Conservation (phyloP, 352 stramenopile genomes). For the Pythium biforme region DNA sequence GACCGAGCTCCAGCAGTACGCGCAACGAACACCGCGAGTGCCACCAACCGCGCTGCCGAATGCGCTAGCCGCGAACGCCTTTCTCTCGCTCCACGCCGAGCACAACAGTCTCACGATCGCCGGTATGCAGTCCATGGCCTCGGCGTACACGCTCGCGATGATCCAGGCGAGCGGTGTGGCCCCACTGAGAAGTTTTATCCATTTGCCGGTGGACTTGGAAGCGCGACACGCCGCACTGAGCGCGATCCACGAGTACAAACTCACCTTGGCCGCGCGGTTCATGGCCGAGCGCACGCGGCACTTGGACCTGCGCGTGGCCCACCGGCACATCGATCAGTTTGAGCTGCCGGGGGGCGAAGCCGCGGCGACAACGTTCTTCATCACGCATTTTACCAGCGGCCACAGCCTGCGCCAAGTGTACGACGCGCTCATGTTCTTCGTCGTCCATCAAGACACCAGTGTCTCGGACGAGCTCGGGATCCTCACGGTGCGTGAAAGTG, state of each 20-base stretch:
- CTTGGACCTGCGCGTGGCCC: conserved; percentile 3
- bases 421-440: conserved; percentile 4
- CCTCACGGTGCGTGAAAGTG: conserved; percentile 20
- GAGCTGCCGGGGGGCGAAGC: not conserved
- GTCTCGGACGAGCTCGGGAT: conserved; percentile 9
- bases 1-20: not conserved
- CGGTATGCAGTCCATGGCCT: not conserved
- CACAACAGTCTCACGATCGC: not conserved
- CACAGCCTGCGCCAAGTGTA: conserved; percentile 18
- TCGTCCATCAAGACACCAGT: conserved; percentile 13
- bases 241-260: not conserved
- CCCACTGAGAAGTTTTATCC: not conserved
- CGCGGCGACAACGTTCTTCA: conserved; percentile 3
- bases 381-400: conserved; percentile 9
- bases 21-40: too few species aligned
- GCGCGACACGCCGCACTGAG: not conserved
- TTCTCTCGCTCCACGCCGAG: not conserved
- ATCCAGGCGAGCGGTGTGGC: not conserved
- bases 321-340: not conserved
- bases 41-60: not conserved
- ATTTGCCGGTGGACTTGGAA: not conserved
- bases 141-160: not conserved
- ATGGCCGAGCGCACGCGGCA: conserved; percentile 9
- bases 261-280: not conserved
- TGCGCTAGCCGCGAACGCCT: not conserved